phyloP scores from a whole-genome alignment of 345 rosid species.

The Brassica napus region DNA sequence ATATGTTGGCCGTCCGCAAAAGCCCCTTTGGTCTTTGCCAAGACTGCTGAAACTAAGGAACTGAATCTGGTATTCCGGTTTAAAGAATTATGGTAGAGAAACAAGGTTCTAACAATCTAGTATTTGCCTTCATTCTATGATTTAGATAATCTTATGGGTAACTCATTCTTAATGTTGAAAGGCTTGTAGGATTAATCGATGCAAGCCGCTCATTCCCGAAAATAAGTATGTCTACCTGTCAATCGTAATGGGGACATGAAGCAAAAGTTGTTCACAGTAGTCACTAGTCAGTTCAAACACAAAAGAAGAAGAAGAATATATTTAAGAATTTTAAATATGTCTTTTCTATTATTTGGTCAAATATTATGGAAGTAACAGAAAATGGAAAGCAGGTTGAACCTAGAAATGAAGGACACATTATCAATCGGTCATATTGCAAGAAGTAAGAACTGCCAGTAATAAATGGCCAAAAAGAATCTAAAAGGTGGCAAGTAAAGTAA shows the following conservation, averaged over 20 bases:
- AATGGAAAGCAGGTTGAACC: neutral
- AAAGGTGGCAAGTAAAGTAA: neutral
- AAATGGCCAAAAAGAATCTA: constrained; percentile 1
- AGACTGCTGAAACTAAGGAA: neutral
- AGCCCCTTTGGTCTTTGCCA: neutral
- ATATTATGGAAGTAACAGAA: neutral
- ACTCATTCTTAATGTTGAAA: neutral
- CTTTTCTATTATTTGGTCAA: neutral
- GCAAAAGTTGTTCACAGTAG: neutral
- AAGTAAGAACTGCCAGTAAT: neutral
- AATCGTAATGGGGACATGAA: neutral
- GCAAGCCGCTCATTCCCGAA: neutral
- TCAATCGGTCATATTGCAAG: neutral
- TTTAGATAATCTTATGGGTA: neutral
- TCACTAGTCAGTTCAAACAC: neutral
- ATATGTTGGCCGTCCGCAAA: neutral
- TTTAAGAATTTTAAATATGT: neutral
- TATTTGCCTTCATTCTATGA: neutral
- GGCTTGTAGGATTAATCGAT: neutral
- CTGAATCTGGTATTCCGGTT: neutral
- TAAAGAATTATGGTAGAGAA: neutral
- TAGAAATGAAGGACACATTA: neutral
- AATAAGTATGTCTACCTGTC: neutral
- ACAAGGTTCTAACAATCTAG: neutral
- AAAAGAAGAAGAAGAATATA: neutral